phyloP scores from a whole-genome alignment of 139 green algal genomes.

The Gonium pectorale region DNA sequence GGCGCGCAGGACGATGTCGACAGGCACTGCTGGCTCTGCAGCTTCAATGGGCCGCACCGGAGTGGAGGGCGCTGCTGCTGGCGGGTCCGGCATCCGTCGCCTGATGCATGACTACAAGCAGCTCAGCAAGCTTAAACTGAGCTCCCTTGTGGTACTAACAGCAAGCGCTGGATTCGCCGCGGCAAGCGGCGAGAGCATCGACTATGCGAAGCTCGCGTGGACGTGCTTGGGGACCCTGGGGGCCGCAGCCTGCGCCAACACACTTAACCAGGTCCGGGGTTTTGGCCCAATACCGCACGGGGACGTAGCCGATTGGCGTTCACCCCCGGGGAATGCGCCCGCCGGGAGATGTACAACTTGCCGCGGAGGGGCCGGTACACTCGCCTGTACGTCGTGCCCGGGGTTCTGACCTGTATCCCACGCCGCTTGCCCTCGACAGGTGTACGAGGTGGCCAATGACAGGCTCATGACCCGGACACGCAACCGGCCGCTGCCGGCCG shows the following conservation, averaged over 20 bases:
- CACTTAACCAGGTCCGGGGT: conserved; percentile 89
- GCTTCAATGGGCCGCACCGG: neutral
- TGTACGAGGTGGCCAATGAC: conserved; percentile 89
- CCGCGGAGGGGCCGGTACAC: too few relatives aligned
- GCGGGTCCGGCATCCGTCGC: neutral
- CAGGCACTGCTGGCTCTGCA: neutral
- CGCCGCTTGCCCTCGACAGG: conserved; percentile 69
- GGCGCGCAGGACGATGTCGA: neutral
- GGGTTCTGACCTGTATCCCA: too few relatives aligned
- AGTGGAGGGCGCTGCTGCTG: neutral
- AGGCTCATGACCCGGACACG: conserved; percentile 89
- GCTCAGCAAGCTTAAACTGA: conserved; percentile 91
- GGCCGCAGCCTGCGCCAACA: conserved; percentile 91
- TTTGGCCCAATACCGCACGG: too few relatives aligned
- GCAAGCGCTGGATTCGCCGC: conserved; percentile 88
- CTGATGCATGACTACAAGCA: conserved; percentile 84
- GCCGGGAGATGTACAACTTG: too few relatives aligned
- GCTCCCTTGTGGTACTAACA: conserved; percentile 91
- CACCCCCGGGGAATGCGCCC: too few relatives aligned
- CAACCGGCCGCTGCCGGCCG: conserved; percentile 91
- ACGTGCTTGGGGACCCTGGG: conserved; percentile 91
- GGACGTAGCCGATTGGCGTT: too few relatives aligned
- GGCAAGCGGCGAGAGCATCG: conserved; percentile 77
- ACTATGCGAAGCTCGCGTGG: conserved; percentile 80
- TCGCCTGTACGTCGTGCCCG: too few relatives aligned